phyloP scores from a whole-genome alignment of 192 early-diverging fungal species.

The Allomyces arbusculus region DNA sequence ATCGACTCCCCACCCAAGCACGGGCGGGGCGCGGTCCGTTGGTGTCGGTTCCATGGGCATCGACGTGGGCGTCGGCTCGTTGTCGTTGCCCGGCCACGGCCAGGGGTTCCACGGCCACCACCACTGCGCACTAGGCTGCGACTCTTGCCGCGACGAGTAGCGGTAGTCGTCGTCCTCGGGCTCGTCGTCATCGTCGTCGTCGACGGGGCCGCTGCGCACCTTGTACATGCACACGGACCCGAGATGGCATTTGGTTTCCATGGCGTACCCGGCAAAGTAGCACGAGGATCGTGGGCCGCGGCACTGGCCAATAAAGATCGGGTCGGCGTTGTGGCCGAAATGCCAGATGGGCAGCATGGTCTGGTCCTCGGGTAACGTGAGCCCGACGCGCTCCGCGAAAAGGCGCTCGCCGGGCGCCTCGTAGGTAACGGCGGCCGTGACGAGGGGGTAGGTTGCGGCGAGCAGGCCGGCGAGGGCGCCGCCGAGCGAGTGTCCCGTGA shows the following conservation, averaged over 20 bases:
- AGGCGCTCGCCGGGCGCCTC: conserved; percentile 67
- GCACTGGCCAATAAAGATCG: conserved; percentile 75
- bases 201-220: neutral
- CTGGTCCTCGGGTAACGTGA: conserved; percentile 40
- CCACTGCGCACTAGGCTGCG: too few relatives aligned
- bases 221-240: conserved; percentile 21
- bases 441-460: neutral
- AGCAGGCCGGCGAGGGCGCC: conserved; percentile 16
- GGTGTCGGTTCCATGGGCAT: too few relatives aligned
- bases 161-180: neutral
- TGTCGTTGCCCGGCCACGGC: neutral
- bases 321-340: conserved; percentile 75
- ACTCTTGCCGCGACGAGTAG: too few relatives aligned
- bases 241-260: conserved; percentile 69
- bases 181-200: neutral
- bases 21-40: neutral
- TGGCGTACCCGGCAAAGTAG: conserved; percentile 49
- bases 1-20: conserved; percentile 36
- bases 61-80: too few relatives aligned
- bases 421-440: conserved; percentile 53
- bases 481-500: conserved; percentile 77
- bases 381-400: conserved; percentile 56
- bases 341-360: conserved; percentile 57
- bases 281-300: conserved; percentile 36
- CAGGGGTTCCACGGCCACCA: too few relatives aligned